Conservation (phyloP, 2,329 filamentous ascomycete genomes). For the Venturia pyrina region DNA sequence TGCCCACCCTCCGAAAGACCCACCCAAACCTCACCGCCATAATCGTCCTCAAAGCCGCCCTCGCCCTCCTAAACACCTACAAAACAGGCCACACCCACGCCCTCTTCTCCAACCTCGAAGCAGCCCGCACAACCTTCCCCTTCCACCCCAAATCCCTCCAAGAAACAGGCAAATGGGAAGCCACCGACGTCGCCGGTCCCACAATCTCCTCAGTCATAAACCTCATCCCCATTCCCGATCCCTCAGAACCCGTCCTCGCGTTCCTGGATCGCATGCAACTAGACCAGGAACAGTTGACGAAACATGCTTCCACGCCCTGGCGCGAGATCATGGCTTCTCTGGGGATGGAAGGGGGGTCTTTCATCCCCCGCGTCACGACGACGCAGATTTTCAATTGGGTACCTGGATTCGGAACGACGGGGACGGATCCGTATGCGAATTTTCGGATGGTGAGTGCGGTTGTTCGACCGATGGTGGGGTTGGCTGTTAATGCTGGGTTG, state of each 20-base stretch:
- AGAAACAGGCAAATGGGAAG: neutral
- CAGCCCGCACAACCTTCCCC: constrained; percentile 4
- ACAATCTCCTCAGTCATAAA: constrained; percentile 5
- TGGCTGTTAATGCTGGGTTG: neutral
- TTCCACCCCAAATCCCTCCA: neutral
- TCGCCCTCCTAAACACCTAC: neutral
- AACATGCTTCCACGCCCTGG: neutral
- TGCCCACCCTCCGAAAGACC: neutral
- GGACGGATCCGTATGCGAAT: neutral
- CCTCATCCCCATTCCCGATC: neutral
- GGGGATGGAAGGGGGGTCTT: neutral
- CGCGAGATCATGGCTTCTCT: neutral
- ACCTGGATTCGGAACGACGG: neutral
- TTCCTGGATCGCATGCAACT: neutral
- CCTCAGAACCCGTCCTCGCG: neutral
- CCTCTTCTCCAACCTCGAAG: constrained; percentile 7
- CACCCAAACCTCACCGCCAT: neutral
- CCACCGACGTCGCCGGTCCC: constrained; percentile 5
- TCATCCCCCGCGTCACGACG: neutral
- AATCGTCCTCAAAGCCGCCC: constrained; percentile 5
- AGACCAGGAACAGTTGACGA: neutral
- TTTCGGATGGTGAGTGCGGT: constrained; percentile 1
- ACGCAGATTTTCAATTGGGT: constrained; percentile 8
- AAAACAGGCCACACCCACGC: constrained; percentile 2
- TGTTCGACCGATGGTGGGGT: neutral